phyloP scores from a whole-genome alignment of 192 early-diverging fungal species.

The Rhizophagus prolifer region DNA sequence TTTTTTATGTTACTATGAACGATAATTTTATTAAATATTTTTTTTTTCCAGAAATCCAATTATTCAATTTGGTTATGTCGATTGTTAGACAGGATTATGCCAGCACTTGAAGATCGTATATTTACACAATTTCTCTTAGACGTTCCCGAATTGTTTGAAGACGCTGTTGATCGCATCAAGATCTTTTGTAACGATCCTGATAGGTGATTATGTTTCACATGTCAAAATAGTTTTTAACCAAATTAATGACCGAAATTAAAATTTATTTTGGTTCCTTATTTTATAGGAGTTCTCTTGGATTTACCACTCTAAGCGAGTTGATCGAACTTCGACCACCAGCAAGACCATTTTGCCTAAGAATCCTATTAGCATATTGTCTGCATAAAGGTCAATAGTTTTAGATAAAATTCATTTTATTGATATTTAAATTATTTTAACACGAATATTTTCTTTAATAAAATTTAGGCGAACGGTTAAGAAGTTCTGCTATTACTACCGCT shows the following conservation, averaged over 20 bases:
- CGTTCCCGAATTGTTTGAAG: slow-evolving; percentile 65
- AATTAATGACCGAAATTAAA: background rate
- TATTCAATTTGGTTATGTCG: slow-evolving; percentile 41
- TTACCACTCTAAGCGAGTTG: slow-evolving; percentile 60
- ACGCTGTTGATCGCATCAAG: slow-evolving; percentile 61
- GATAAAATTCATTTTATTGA: no score
- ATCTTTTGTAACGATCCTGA: slow-evolving; percentile 65
- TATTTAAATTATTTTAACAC: background rate
- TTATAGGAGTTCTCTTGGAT: slow-evolving; percentile 20
- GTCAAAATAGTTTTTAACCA: background rate
- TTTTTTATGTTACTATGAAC: slow-evolving; percentile 31
- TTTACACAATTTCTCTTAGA: slow-evolving; percentile 77
- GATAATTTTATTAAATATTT: slow-evolving; percentile 34
- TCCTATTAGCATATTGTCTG: slow-evolving; percentile 56
- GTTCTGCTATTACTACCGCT: slow-evolving; percentile 58
- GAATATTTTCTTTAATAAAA: background rate
- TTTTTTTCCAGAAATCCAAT: slow-evolving; percentile 22
- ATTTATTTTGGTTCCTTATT: background rate
- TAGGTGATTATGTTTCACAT: slow-evolving; percentile 22
- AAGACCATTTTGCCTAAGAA: slow-evolving; percentile 49
- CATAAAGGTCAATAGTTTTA: slow-evolving; percentile 40
- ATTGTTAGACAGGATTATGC: slow-evolving; percentile 36
- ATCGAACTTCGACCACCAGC: slow-evolving; percentile 57
- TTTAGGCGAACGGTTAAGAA: slow-evolving; percentile 36
- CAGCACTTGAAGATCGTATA: slow-evolving; percentile 65